phyloP scores from a whole-genome alignment of 805 yeast species.

The Wickerhamomyces kurtzmanii region DNA sequence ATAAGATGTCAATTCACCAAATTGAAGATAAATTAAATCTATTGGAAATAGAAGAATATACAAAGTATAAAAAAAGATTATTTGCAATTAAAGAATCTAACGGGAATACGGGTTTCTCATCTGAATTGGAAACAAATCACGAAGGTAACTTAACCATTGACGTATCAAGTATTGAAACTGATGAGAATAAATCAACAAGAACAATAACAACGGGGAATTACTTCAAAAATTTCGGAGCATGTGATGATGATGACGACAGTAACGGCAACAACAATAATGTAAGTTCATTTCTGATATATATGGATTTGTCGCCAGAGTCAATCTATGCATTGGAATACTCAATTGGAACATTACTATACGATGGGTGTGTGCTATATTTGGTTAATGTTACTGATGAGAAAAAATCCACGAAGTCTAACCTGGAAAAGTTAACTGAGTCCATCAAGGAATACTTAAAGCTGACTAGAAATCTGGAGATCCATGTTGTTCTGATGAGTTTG shows the following conservation, averaged over 20 bases:
- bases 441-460: constrained; percentile 6
- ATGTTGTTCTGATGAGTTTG: constrained; percentile 22
- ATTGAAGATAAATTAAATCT: constrained; percentile 20
- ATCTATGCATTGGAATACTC: constrained; percentile 81
- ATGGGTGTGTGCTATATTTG: constrained; percentile 73
- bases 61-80: constrained; percentile 11
- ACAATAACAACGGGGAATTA: constrained; percentile 64
- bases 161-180: constrained; percentile 38
- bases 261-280: constrained; percentile 13
- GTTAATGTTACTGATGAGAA: constrained; percentile 40
- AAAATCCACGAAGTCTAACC: constrained; percentile 16
- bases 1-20: too few species aligned
- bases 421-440: constrained; percentile 5
- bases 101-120: constrained; percentile 2
- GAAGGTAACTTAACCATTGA: constrained; percentile 25
- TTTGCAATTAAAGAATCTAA: constrained; percentile 10
- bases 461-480: constrained; percentile 11
- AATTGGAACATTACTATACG: constrained; percentile 73
- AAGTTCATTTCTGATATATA: constrained; percentile 66
- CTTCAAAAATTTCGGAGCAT: constrained; percentile 28
- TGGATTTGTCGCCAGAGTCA: constrained; percentile 79
- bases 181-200: constrained; percentile 36
- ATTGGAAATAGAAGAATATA: constrained; percentile 9
- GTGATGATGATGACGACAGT: constrained; percentile 8
- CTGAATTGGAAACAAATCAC: constrained; percentile 14